Evolutionary conservation across 2,329 filamentous ascomycete species (phyloP).

Genomic region (Neofusicoccum cordaticola): DNA sequence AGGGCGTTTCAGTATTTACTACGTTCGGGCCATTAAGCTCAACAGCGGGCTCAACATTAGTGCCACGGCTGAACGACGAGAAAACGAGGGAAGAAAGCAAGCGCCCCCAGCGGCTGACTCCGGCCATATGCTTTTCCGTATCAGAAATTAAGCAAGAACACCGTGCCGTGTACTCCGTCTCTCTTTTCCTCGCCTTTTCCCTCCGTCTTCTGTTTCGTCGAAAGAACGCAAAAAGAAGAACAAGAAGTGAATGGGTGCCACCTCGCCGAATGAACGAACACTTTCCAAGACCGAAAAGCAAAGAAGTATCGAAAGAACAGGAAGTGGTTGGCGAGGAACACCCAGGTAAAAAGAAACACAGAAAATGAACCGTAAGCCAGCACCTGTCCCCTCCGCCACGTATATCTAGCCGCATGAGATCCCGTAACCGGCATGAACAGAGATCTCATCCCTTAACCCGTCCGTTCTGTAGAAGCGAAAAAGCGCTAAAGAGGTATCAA

Average conservation of each 20-base stretch:
- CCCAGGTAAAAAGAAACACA: not conserved
- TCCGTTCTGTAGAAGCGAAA: conserved; percentile 6
- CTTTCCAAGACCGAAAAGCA: conserved; percentile 5
- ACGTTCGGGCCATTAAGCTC: not conserved
- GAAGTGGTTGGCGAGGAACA: not conserved
- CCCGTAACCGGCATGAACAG: conserved; percentile 12
- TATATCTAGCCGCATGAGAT: conserved; percentile 8
- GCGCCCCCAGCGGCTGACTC: not conserved
- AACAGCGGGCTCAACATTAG: conserved; percentile 2
- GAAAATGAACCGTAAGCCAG: conserved; percentile 1
- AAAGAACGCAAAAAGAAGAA: not conserved
- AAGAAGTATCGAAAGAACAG: not conserved
- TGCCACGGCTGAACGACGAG: conserved; percentile 22
- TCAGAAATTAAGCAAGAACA: conserved; percentile 1
- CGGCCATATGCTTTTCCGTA: conserved; percentile 7
- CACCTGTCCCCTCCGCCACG: not conserved
- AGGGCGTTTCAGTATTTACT: conserved; percentile 6
- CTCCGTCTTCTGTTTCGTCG: not conserved
- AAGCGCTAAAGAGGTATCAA: conserved; percentile 15
- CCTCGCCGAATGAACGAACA: conserved; percentile 3
- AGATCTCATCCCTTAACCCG: conserved; percentile 4
- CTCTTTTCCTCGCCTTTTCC: not conserved
- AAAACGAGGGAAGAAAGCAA: conserved; percentile 24
- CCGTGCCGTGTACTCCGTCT: not conserved
- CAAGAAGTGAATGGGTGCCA: not conserved